phyloP scores from a whole-genome alignment of 1,284 basidiomycete genomes.

The Schizophyllum commune region DNA sequence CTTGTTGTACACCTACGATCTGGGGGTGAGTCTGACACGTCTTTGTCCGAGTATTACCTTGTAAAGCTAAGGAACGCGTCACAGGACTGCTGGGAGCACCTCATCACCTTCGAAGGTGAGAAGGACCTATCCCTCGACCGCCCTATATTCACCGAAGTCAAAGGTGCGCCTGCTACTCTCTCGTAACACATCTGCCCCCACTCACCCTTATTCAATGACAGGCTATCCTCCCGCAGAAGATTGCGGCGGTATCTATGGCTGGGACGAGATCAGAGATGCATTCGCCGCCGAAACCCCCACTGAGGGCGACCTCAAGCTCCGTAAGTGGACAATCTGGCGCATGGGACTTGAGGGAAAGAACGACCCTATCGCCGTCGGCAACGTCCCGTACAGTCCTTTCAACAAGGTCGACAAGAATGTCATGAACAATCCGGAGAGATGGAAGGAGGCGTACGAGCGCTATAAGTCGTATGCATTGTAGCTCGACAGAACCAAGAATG shows the following conservation, averaged over 20 bases:
- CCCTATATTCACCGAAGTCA: neutral
- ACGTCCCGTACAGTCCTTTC: conserved; percentile 6
- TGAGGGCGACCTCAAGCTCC: neutral
- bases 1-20: conserved; percentile 10
- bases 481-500: too few relatives aligned
- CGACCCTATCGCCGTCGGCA: conserved; percentile 2
- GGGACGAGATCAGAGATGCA: conserved; percentile 13
- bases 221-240: conserved; percentile 12
- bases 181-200: neutral
- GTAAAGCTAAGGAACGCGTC: neutral
- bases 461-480: neutral
- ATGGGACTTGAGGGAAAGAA: neutral
- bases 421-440: conserved; percentile 9
- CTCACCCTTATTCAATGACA: neutral
- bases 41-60: neutral
- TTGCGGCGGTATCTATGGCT: conserved; percentile 11
- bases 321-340: neutral
- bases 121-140: conserved; percentile 2
- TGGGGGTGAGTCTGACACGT: conserved; percentile 7
- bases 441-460: neutral
- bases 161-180: neutral
- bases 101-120: conserved; percentile 9
- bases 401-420: conserved; percentile 7
- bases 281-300: conserved; percentile 10
- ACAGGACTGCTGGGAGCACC: conserved; percentile 11